Evolutionary conservation across 805 yeast species (phyloP).

Genomic region (Blastobotrys robertii): DNA sequence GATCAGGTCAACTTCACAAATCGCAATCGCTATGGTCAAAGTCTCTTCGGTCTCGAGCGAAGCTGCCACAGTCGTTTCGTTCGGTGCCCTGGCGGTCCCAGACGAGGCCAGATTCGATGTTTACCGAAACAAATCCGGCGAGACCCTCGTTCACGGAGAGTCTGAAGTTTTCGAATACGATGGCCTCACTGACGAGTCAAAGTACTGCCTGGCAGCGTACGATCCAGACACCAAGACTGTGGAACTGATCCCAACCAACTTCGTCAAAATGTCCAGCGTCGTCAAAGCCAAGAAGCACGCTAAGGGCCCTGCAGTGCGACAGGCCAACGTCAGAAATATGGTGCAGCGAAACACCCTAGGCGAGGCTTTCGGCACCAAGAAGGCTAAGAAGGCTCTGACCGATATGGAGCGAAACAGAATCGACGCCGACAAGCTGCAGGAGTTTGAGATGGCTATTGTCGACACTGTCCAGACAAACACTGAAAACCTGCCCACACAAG

Average conservation of each 20-base stretch:
- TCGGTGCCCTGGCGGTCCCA: conserved; percentile 66
- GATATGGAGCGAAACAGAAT: conserved; percentile 75
- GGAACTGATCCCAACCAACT: conserved; percentile 55
- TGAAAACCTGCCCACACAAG: conserved; percentile 59
- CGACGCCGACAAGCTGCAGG: conserved; percentile 72
- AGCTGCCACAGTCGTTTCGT: conserved; percentile 50
- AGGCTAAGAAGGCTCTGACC: conserved; percentile 82
- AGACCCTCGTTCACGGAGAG: conserved; percentile 68
- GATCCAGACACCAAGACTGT: conserved; percentile 58
- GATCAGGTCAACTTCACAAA: too few species aligned
- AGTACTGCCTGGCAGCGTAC: conserved; percentile 67
- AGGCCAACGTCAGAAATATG: conserved; percentile 38
- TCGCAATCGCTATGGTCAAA: not conserved
- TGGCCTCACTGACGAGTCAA: conserved; percentile 38
- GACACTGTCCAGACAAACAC: conserved; percentile 69
- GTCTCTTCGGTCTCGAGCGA: not conserved
- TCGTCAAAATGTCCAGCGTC: conserved; percentile 51
- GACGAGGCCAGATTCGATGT: conserved; percentile 50
- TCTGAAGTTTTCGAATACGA: conserved; percentile 62
- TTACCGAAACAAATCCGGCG: conserved; percentile 37
- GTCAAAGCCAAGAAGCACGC: conserved; percentile 49
- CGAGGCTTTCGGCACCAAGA: conserved; percentile 94
- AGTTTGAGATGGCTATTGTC: conserved; percentile 68
- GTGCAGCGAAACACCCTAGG: conserved; percentile 78
- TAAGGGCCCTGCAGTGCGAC: conserved; percentile 57